Base-by-base conservation (phyloP, 768 basidiomycete genomes). In the Hysterangium stoloniferum region DNA sequence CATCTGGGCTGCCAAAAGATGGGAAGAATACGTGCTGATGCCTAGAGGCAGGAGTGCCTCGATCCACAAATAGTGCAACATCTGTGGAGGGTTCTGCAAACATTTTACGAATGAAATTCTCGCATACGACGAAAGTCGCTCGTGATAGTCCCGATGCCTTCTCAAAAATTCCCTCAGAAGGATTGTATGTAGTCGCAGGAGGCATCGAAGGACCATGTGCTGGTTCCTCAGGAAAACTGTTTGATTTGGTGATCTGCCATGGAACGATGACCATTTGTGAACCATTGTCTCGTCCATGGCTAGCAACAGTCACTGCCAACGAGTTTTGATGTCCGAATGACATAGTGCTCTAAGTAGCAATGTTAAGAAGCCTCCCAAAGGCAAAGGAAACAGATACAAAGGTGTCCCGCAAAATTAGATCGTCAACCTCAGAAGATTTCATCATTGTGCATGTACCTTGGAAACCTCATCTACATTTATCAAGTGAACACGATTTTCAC, bases 1-100 rank as follows among this genome's bases (percentile, higher is more conserved):
- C 95, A 62, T 99, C 95, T 0, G 90, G 82, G 0, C 95, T 95
- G 33, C 95, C 95, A 62, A 91, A 86, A 78, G 95, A 97, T 0
- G 94, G 88, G 35, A 93, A 61, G 63, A 94, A 80, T 25, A 97
- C 60, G 56, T 88, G 87, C 53, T 84, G 72, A 22, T 64, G 72
- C 20, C 58, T 63, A 56, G 38, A 63, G 58, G 32, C 42, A 1
- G 74, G 64, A 50, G 59, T 63, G 1, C 83, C 84, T 22, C 83
- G 72, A 63, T 97, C 95, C 52, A 96, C 76, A 63, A 88, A 94
- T 31, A 98, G 66, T 4, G 83, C 90, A 31, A 94, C 86, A 58
- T 97, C 89, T 8, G 74, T 71, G 3, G 79, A 75, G 13, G 82
- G 76, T 31, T 77, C 77, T 31, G 78, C 65, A 61, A 95, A 97